These are phyloP conservation scores for Plasmodium malariae DNA, from an alignment of 169 alveolate species.

Conservation along the genomic window DNA sequence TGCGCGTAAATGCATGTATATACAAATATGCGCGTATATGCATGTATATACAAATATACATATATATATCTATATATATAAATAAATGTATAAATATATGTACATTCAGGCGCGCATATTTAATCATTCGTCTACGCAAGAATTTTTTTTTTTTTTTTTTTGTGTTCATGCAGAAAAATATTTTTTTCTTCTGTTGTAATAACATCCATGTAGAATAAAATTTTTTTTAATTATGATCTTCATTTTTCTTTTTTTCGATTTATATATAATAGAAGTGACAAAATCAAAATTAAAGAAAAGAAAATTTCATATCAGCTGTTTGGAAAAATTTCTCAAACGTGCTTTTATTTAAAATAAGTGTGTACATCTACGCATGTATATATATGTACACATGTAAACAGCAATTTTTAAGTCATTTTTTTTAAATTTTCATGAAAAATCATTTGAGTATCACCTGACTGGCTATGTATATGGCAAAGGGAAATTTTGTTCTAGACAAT, in stretches of 20 bases:
- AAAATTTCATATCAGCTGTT: background rate
- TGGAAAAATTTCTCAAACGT: no score
- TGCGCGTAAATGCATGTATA: no score
- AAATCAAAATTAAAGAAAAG: background rate
- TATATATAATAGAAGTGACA: background rate
- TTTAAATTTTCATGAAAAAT: no score
- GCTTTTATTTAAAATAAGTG: no score
- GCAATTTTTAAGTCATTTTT: no score
- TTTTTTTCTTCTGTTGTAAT: background rate
- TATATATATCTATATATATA: background rate
- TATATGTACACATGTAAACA: no score
- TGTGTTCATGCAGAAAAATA: background rate
- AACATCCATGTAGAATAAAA: background rate
- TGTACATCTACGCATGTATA: no score
- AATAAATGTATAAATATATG: background rate
- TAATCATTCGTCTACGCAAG: background rate
- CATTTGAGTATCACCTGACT: no score
- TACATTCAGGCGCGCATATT: background rate
- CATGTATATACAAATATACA: background rate
- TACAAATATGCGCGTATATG: slow-evolving; percentile 16
- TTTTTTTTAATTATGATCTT: background rate
- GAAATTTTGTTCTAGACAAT: background rate
- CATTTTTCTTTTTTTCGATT: background rate
- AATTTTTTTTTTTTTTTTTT: no score
- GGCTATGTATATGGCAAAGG: no score